Evolutionary conservation across 192 early-diverging fungal genomes (phyloP), one percentile per base, ranked within the genome.

Genomic region (Chytriomyces hyalinus): DNA sequence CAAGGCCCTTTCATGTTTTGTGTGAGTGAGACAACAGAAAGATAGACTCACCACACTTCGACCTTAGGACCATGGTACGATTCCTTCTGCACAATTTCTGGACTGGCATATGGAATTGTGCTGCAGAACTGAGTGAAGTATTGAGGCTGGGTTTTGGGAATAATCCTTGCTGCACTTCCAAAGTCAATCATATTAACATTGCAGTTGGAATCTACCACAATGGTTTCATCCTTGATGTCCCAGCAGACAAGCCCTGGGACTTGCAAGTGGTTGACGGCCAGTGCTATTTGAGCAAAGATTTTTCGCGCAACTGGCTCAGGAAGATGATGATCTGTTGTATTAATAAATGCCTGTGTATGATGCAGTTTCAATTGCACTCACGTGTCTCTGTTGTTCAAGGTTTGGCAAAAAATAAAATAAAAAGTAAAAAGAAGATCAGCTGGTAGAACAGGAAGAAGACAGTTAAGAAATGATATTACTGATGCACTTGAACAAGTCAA

Each of bases 221-320:
- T 81, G 73, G 87, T 87, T 80, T 87, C 85, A 61, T 87, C 85
- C 67, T 87, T 87, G 13, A 87, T 49, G 65, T 87, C 85, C 11
- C 85, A 45, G 61, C 87, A 85, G 17, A 87, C 83, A 22, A 84
- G 10, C 9, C 67, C 67, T 13, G 70, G 49, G 22, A 3, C n/a
- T n/a, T 85, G 69, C 8, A 87, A 47, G 59, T 87, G 82, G 3
- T 85, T 47, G 9, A 85, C 71, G 3, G 84, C 85, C 13, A 87
- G 43, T 6, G 76, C 85, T 17, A 87, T 85, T 65, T 87, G 85
- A 0, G 79, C 78, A 71, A 87, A 87, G 51, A 87, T 80, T 22
- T 77, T 49, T 46, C 67, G 61, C 7, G 50, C 75, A 4, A 49
- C 80, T 24, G 22, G 17, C 53, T 81, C 78, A 6, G 80, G 76